These are phyloP conservation scores for Verticillium klebahnii DNA, from an alignment of 2,329 filamentous ascomycete species.

Conservation along the genomic window DNA sequence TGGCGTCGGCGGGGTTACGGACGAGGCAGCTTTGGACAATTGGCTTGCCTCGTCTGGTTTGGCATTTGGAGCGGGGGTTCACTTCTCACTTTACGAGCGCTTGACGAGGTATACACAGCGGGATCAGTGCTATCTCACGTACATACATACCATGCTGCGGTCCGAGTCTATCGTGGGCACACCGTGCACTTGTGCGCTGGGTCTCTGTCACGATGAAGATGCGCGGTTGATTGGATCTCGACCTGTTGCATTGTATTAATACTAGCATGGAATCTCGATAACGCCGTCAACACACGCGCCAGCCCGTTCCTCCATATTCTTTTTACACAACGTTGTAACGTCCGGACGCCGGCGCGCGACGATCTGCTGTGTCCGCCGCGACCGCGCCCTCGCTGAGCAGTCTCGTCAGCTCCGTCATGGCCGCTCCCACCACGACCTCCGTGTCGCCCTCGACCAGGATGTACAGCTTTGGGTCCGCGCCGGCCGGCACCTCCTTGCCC, in stretches of 20 bases:
- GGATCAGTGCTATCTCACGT: not conserved
- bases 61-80: not conserved
- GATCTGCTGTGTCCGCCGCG: slow-evolving; percentile 82
- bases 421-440: slow-evolving; percentile 83
- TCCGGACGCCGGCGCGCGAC: slow-evolving; percentile 70
- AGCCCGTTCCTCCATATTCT: not conserved
- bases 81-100: not conserved
- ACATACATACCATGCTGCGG: not conserved
- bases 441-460: slow-evolving; percentile 98
- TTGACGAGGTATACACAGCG: not conserved
- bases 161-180: no score
- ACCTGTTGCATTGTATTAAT: not conserved
- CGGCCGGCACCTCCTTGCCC: slow-evolving; percentile 73
- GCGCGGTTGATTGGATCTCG: not conserved
- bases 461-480: slow-evolving; percentile 87
- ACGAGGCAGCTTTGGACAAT: not conserved
- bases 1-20: not conserved
- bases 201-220: no score
- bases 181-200: no score
- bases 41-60: not conserved
- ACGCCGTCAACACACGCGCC: not conserved
- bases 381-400: slow-evolving; percentile 86
- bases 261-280: not conserved
- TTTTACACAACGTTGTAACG: slow-evolving; percentile 78
- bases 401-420: slow-evolving; percentile 84